phyloP scores from a whole-genome alignment of 1,284 basidiomycete species.

The Chondrostereum purpureum region DNA sequence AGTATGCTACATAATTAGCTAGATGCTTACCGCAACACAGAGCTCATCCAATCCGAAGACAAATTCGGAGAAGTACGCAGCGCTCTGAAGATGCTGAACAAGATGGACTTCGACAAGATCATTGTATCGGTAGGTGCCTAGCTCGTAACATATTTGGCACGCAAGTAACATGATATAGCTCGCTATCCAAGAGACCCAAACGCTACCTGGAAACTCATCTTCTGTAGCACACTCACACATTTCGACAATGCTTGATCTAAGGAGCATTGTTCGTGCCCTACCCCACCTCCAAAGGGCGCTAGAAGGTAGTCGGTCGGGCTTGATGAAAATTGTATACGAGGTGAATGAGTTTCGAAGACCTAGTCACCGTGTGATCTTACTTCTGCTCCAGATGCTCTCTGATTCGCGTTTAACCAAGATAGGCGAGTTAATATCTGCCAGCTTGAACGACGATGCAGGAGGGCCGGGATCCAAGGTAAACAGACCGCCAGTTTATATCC shows the following conservation, averaged over 20 bases:
- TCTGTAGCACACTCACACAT: constrained; percentile 67
- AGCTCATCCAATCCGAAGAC: constrained; percentile 72
- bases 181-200: constrained; percentile 51
- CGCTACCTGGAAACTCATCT: constrained; percentile 35
- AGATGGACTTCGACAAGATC: constrained; percentile 85
- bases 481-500: constrained; percentile 1
- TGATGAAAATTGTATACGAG: constrained; percentile 58
- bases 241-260: constrained; percentile 69
- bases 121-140: constrained; percentile 55
- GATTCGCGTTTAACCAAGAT: constrained; percentile 66
- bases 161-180: constrained; percentile 34
- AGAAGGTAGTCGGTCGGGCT: constrained; percentile 45
- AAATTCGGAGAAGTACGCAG: constrained; percentile 63
- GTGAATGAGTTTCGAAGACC: constrained; percentile 28
- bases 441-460: constrained; percentile 65
- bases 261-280: constrained; percentile 61
- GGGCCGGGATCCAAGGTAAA: constrained; percentile 46
- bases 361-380: constrained; percentile 5
- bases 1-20: background rate
- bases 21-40: constrained; percentile 29
- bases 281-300: constrained; percentile 59
- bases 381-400: constrained; percentile 64
- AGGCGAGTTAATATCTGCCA: constrained; percentile 47
- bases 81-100: constrained; percentile 65
- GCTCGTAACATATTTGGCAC: background rate